Percentiles rank a stretch among this genome's conserved stretches.
These are phyloP conservation scores for Colletotrichum orbiculare DNA, from an alignment of 2,329 filamentous ascomycete genomes.

Conservation along the genomic window DNA sequence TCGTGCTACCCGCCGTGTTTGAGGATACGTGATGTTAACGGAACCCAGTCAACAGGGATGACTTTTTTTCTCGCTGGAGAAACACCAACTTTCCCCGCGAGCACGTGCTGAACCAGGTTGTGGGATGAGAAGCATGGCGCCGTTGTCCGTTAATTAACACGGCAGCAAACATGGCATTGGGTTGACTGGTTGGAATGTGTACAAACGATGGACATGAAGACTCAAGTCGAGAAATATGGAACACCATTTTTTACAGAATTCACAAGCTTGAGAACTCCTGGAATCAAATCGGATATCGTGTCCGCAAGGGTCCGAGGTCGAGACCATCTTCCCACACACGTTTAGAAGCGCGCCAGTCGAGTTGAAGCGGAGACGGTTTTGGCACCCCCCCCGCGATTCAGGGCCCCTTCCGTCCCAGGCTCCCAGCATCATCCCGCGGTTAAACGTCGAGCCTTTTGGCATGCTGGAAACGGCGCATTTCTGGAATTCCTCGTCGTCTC, in stretches of 20 bases:
- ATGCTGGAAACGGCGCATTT: conserved; percentile 15
- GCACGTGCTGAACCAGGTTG: conserved; percentile 50
- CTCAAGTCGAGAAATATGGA: too few relatives aligned
- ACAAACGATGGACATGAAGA: too few relatives aligned
- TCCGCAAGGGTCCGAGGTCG: neutral
- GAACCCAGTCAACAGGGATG: conserved; percentile 77
- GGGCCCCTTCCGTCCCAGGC: neutral
- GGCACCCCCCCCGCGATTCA: conserved; percentile 31
- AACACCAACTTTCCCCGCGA: conserved; percentile 73
- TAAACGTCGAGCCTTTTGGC: conserved; percentile 19
- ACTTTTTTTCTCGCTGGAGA: conserved; percentile 81
- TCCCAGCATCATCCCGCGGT: conserved; percentile 12
- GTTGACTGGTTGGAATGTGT: too few relatives aligned
- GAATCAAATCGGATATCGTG: too few relatives aligned
- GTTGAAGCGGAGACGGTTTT: conserved; percentile 29
- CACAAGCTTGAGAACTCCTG: too few relatives aligned
- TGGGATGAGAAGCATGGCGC: conserved; percentile 15
- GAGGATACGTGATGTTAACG: neutral
- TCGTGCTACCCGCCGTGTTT: conserved; percentile 39
- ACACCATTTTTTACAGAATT: too few relatives aligned
- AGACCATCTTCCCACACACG: neutral
- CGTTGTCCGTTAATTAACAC: neutral
- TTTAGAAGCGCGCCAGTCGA: conserved; percentile 35
- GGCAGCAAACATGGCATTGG: neutral
- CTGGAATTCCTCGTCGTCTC: conserved; percentile 15